Evolutionary conservation across 805 yeast species (phyloP).

Genomic region (Saccharomycopsis javanensis): DNA sequence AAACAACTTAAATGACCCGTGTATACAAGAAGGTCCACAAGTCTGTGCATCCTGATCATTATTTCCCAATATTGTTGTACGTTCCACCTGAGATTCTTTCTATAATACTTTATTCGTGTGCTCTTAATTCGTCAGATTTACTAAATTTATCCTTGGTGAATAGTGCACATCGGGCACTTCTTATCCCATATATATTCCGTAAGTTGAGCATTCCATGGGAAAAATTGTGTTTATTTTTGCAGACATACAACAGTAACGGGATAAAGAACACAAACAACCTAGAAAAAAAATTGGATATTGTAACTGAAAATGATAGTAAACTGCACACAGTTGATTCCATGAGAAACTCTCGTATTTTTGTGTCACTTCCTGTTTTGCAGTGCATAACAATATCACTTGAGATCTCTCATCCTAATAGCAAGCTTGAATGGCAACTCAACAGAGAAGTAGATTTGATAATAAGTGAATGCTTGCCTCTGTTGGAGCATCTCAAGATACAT

Average conservation of each 20-base stretch:
- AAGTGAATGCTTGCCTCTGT: not conserved
- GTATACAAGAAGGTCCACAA: not conserved
- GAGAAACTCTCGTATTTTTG: not conserved
- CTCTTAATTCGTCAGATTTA: not conserved
- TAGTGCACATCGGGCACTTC: not conserved
- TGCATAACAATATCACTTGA: not conserved
- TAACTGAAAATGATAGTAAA: no score
- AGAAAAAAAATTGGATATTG: no score
- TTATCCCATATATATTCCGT: not conserved
- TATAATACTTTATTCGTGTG: not conserved
- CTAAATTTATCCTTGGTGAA: slow-evolving; percentile 1
- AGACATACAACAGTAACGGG: not conserved
- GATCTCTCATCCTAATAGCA: slow-evolving; percentile 2
- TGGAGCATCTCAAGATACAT: slow-evolving; percentile 2
- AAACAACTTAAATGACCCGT: no score
- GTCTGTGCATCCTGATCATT: no score
- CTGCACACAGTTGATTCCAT: no score
- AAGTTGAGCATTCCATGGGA: slow-evolving; percentile 2
- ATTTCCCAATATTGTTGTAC: not conserved
- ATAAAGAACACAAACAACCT: not conserved
- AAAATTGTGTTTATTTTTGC: not conserved
- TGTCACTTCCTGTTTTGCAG: not conserved
- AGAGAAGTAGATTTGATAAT: slow-evolving; percentile 3
- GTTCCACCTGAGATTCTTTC: slow-evolving; percentile 2
- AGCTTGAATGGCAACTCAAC: slow-evolving; percentile 11